Evolutionary conservation across 1,284 basidiomycete genomes (phyloP), one percentile per base, ranked within the genome.

Genomic region (Ganoderma sinense): DNA sequence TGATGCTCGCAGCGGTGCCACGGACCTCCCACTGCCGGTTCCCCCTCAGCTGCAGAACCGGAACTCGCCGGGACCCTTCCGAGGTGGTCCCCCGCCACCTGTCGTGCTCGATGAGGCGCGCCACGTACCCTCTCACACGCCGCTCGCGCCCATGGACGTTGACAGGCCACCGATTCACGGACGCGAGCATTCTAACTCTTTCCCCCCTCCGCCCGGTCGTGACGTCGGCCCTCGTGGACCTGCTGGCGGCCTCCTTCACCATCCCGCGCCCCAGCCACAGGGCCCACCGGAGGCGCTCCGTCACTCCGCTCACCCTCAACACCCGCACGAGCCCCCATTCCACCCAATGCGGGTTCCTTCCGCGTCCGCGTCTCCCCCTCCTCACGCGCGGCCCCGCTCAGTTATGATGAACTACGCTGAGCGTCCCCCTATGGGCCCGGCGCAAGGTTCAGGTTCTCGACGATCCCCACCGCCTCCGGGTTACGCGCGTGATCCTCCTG

Each of bases 101-200:
- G 89, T 94, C 53, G 85, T 92, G 58, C 80, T 94, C 18, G 92
- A 94, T 72, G 92, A 94, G 67, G 83, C 81, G 16, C 85, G 90
- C n/a, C 89, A 91, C 60, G 78, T 83, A 0, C 86, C 88, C 10
- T 85, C 87, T 5, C 91, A 94, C 71, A 89, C 92, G 0, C 91
- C 89, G 1, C 84, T 97, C 26, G 94, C 93, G 1, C 87, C 94
- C 0, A 97, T 97, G 91, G 94, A 96, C 20, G 87, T 94, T 6
- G 94, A 96, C 68, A 86, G 90, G n/a, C 86, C 86, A 14, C 86
- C 87, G 11, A 77, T 83, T 66, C 85, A 86, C 71, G 73, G 73
- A 40, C 86, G 89, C 23, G 90, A 91, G 63, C 87, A 86, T 70
- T 82, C 86, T 18, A 80, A 81, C 29, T 77, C 84, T 18, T 81